Evolutionary conservation across 208 protist species (phyloP).

Genomic region (Trichomonas gallinae): DNA sequence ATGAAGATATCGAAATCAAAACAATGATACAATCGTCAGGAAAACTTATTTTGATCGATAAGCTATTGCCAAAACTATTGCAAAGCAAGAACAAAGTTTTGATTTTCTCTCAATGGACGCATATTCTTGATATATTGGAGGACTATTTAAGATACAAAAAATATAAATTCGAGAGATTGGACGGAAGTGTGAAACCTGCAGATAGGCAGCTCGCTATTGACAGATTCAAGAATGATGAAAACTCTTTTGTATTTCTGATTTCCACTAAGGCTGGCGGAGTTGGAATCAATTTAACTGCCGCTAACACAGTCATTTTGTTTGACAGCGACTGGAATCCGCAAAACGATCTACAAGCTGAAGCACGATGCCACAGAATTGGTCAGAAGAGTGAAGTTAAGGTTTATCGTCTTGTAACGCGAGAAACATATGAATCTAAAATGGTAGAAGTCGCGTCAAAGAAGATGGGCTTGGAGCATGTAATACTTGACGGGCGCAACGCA

Average conservation of each 20-base stretch:
- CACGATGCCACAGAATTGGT: slow-evolving; percentile 76
- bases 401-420: slow-evolving; percentile 71
- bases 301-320: slow-evolving; percentile 64
- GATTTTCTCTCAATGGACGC: slow-evolving; percentile 88
- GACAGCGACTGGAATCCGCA: slow-evolving; percentile 88
- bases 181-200: slow-evolving; percentile 20
- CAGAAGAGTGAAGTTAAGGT: slow-evolving; percentile 74
- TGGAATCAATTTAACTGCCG: slow-evolving; percentile 57
- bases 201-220: slow-evolving; percentile 41
- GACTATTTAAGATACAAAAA: slow-evolving; percentile 32
- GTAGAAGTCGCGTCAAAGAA: slow-evolving; percentile 65
- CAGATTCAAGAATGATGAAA: slow-evolving; percentile 30
- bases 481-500: slow-evolving; percentile 28
- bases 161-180: slow-evolving; percentile 30
- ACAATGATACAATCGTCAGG: neutral
- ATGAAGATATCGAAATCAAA: neutral
- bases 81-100: slow-evolving; percentile 72
- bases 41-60: slow-evolving; percentile 36
- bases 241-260: slow-evolving; percentile 54
- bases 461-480: slow-evolving; percentile 60
- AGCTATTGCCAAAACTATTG: slow-evolving; percentile 47
- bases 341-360: slow-evolving; percentile 82
- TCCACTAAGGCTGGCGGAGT: slow-evolving; percentile 57
- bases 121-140: slow-evolving; percentile 48
- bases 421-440: slow-evolving; percentile 78